Conservation (phyloP, 495 filamentous ascomycete genomes). For the Aspergillus baeticus region DNA sequence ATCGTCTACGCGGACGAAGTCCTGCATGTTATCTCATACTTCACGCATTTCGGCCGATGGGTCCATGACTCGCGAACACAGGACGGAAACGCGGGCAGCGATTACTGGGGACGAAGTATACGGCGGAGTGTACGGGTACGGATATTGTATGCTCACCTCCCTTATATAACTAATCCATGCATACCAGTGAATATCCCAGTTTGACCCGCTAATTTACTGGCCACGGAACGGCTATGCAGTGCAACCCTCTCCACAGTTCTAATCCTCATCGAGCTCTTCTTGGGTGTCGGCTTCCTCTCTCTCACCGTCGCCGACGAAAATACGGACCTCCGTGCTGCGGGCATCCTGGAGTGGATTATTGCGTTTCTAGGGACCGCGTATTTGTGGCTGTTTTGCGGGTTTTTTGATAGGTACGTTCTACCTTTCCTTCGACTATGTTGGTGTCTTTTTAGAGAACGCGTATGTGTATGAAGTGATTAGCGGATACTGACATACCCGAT, state of each 20-base stretch:
- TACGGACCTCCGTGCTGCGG: constrained; percentile 15
- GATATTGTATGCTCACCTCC: constrained; percentile 17
- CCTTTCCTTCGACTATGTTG: not conserved
- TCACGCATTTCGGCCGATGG: constrained; percentile 17
- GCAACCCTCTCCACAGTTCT: constrained; percentile 23
- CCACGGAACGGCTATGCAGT: no score
- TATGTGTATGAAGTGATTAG: not conserved
- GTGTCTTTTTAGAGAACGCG: no score
- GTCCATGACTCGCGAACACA: not conserved
- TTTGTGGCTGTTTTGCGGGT: constrained; percentile 25
- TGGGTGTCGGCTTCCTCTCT: constrained; percentile 17
- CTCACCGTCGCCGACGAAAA: constrained; percentile 16
- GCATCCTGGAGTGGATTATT: constrained; percentile 25
- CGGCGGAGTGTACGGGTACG: constrained; percentile 14
- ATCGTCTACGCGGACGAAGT: constrained; percentile 26
- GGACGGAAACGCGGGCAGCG: not conserved
- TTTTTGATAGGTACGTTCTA: constrained; percentile 21
- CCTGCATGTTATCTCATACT: constrained; percentile 14
- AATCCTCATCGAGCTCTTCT: constrained; percentile 22
- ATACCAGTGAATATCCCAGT: no score
- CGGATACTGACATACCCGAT: not conserved
- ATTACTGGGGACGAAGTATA: constrained; percentile 13
- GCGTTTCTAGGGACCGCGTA: constrained; percentile 23
- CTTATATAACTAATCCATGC: not conserved
- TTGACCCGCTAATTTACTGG: no score